These are phyloP conservation scores for Paraleonurus japonicus DNA, from an alignment of 257 asterid species.

Conservation along the genomic window DNA sequence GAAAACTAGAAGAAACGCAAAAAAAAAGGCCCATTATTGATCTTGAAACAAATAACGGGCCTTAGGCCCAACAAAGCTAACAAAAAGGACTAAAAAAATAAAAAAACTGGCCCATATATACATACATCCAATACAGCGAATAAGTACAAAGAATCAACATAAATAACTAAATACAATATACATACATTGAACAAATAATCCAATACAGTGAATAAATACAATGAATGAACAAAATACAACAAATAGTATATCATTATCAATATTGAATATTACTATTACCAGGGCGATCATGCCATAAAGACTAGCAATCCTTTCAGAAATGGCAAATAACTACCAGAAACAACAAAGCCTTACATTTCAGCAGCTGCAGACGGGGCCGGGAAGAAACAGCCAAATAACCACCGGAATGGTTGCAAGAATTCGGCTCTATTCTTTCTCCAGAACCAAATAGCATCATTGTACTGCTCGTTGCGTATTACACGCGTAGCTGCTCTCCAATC, in stretches of 20 bases:
- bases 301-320: too few species aligned
- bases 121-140: slow-evolving; percentile 18
- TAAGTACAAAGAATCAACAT: background rate
- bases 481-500: slow-evolving; percentile 91
- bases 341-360: slow-evolving; percentile 24
- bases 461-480: slow-evolving; percentile 77
- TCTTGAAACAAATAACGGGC: background rate
- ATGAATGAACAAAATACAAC: too few species aligned
- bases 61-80: background rate
- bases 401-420: slow-evolving; percentile 59
- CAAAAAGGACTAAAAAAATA: background rate
- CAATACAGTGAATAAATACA: too few species aligned
- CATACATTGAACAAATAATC: too few species aligned
- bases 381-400: slow-evolving; percentile 54
- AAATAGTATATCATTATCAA: too few species aligned
- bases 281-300: too few species aligned
- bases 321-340: too few species aligned
- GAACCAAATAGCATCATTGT: slow-evolving; percentile 85
- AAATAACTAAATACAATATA: too few species aligned
- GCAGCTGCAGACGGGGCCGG: slow-evolving; percentile 16
- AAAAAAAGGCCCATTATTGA: too few species aligned
- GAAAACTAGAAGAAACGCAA: too few species aligned
- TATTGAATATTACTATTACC: too few species aligned
- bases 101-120: background rate
- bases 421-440: slow-evolving; percentile 79